These are phyloP conservation scores for Thermothelomyces thermophilus DNA, from an alignment of 2,329 filamentous ascomycete species.

Conservation along the genomic window DNA sequence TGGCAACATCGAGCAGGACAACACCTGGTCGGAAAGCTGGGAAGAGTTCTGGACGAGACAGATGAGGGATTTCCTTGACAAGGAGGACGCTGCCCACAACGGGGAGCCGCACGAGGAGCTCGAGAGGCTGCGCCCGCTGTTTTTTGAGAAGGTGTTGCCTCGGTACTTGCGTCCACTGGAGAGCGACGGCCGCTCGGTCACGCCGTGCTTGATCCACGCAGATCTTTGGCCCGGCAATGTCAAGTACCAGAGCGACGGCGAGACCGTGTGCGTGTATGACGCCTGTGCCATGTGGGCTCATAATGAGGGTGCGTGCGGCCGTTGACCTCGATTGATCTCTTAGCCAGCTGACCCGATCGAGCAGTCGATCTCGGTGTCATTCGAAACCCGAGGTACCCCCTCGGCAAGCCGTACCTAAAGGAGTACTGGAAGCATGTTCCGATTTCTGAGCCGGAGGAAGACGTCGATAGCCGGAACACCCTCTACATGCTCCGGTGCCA, in stretches of 20 bases:
- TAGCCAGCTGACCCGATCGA: background rate
- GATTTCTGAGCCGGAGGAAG: constrained; percentile 26
- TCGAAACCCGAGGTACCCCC: constrained; percentile 24
- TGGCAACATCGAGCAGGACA: constrained; percentile 20
- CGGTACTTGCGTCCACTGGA: constrained; percentile 24
- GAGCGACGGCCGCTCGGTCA: constrained; percentile 21
- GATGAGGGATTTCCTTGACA: constrained; percentile 20
- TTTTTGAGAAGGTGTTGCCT: constrained; percentile 24
- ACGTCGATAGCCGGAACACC: constrained; percentile 27
- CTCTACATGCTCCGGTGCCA: constrained; percentile 27
- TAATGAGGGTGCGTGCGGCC: constrained; percentile 22
- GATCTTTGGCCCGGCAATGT: constrained; percentile 27
- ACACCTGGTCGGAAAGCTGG: constrained; percentile 24
- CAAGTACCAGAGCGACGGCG: constrained; percentile 15
- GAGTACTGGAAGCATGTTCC: constrained; percentile 26
- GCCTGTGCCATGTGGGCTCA: constrained; percentile 25
- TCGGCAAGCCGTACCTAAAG: constrained; percentile 23
- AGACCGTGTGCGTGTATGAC: constrained; percentile 22
- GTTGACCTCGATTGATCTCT: background rate
- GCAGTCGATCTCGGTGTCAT: constrained; percentile 25
- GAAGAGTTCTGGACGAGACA: constrained; percentile 23
- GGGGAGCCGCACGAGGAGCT: constrained; percentile 17
- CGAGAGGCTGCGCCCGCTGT: constrained; percentile 16
- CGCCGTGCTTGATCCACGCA: constrained; percentile 24
- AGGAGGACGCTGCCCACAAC: constrained; percentile 18